Percentiles rank a stretch among this genome's conserved stretches.
These are phyloP conservation scores for Arthrobotrys sphaeroides DNA, from an alignment of 2,329 filamentous ascomycete genomes.

Conservation along the genomic window DNA sequence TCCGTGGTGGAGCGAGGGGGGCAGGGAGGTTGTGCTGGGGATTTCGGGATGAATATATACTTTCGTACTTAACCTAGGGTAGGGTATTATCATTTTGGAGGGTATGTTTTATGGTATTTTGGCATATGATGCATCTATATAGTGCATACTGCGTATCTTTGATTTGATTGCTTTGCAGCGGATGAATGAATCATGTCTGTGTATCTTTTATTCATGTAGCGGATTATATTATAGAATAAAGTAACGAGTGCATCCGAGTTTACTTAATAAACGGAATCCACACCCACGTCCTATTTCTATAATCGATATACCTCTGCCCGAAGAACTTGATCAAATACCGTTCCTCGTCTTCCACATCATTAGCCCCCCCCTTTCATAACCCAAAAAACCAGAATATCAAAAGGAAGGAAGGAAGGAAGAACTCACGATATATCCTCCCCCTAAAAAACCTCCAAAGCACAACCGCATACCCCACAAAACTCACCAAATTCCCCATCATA, in stretches of 20 bases:
- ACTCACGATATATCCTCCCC: conserved; percentile 72
- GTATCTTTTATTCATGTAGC: no score
- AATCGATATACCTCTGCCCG: conserved; percentile 79
- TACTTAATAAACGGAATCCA: conserved; percentile 79
- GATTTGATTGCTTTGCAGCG: no score
- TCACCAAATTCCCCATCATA: conserved; percentile 83
- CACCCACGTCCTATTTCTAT: conserved; percentile 75
- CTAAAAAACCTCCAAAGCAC: conserved; percentile 90
- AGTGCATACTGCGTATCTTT: no score
- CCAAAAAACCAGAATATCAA: conserved; percentile 28
- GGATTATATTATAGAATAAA: no score
- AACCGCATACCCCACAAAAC: conserved; percentile 75
- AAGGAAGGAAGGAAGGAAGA: conserved; percentile 50
- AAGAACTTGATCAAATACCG: conserved; percentile 81
- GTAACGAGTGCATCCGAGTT: conserved; percentile 32
- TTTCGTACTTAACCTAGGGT: no score
- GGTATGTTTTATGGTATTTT: no score
- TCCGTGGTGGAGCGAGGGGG: conserved; percentile 80
- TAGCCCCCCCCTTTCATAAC: background rate
- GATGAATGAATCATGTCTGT: no score
- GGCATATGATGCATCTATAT: no score
- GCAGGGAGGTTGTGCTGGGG: conserved; percentile 55
- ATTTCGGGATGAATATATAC: conserved; percentile 21
- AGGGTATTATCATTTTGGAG: no score
- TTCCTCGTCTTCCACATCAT: conserved; percentile 73